These are phyloP conservation scores for Colletotrichum sp. DNA, from an alignment of 2,329 filamentous ascomycete genomes.

Conservation along the genomic window DNA sequence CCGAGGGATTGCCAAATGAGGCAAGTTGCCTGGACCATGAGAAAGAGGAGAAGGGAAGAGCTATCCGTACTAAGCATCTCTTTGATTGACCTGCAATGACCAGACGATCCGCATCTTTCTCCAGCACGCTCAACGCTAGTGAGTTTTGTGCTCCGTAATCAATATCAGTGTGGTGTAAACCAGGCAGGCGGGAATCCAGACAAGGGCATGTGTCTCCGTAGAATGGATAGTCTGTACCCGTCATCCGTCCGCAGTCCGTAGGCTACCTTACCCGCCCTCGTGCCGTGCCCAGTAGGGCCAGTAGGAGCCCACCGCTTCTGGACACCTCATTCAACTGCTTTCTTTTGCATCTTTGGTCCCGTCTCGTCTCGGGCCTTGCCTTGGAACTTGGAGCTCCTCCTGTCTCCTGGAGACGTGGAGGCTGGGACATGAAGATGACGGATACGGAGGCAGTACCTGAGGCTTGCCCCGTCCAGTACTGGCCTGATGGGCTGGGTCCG, in stretches of 20 bases:
- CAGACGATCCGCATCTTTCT: constrained; percentile 3
- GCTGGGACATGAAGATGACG: not conserved
- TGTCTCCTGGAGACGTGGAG: not conserved
- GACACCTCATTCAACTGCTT: not conserved
- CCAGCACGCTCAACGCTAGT: not conserved
- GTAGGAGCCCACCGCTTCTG: not conserved
- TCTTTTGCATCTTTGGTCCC: not conserved
- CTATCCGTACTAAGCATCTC: not conserved
- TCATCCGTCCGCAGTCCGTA: not conserved
- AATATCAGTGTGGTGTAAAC: not conserved
- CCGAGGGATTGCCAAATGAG: not conserved
- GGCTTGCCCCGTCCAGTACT: constrained; percentile 4
- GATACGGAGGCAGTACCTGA: constrained; percentile 7
- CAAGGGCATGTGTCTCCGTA: not conserved
- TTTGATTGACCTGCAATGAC: not conserved
- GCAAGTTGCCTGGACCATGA: constrained; percentile 1
- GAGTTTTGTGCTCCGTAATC: not conserved
- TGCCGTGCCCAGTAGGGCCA: constrained; percentile 12
- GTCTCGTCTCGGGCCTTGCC: not conserved
- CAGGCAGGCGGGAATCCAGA: not conserved
- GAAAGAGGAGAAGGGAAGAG: not conserved
- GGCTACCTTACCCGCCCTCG: not conserved
- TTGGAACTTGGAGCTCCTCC: not conserved
- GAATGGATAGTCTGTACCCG: not conserved
- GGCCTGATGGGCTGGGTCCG: not conserved